Evolutionary conservation across 2,329 filamentous ascomycete species (phyloP), one percentile per base, ranked within the genome.

Genomic region (Pseudocercospora fuligena): DNA sequence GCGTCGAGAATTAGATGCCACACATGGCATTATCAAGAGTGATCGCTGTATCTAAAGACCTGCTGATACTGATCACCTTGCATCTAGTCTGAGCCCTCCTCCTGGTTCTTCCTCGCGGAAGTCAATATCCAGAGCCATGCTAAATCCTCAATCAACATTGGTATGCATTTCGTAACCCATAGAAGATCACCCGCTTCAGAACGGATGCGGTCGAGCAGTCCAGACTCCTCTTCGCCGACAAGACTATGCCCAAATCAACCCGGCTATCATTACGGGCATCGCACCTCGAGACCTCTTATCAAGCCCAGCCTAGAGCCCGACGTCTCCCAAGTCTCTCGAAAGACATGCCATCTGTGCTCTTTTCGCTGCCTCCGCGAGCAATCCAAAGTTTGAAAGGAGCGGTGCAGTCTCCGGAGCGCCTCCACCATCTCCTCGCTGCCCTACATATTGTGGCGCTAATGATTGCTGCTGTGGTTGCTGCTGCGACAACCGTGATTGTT

Each of bases 321-420:
- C 86, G 70, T 89, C 87, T 75, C 92, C 93, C 76, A 98, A 86
- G 79, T 97, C 94, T 69, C 94, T 87, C 85, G 94, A 91, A 78
- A 97, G 83, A 75, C 93, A 89, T 49, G 92, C 92, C 85, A 97
- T 92, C 80, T 97, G 93, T 9, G 94, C 94, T 49, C 94, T 86
- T 81, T 97, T 97, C 51, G 93, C 94, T 1, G 94, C 94, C 83
- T 98, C 94, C 40, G 94, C 94, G 49, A 97, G 87, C 31, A 97
- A 87, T 66, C 87, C 94, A 75, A 94, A 92, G 79, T 97, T 90
- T 74, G 90, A 88, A 67, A 97, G 85, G 76, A 93, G 93, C 3
- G 84, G 84, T 9, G 84, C 83, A 1, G 86, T 87, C 74, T 83
- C 82, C 46, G 79, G 78, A 36, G 67, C 66, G 8, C 75, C 77